Percentiles rank a stretch among this genome's conserved stretches.
These are phyloP conservation scores for Paecilomyces fulvus DNA, from an alignment of 2,329 filamentous ascomycete genomes.

Conservation along the genomic window DNA sequence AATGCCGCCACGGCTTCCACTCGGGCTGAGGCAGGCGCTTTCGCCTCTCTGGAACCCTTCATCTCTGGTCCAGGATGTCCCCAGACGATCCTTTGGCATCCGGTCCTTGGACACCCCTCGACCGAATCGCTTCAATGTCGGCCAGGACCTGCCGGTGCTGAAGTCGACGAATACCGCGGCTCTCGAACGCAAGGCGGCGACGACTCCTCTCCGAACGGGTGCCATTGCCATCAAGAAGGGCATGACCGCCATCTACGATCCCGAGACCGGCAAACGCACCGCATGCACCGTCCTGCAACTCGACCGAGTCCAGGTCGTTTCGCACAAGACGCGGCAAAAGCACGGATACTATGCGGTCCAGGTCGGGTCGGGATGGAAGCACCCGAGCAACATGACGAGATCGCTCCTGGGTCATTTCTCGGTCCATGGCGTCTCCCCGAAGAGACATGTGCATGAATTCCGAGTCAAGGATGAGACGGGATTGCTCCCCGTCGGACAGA, in stretches of 20 bases:
- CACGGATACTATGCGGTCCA: constrained; percentile 95
- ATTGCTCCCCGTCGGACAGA: constrained; percentile 64
- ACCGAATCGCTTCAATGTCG: constrained; percentile 46
- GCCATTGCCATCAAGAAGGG: constrained; percentile 85
- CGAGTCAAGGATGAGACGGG: constrained; percentile 66
- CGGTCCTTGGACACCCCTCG: constrained; percentile 49
- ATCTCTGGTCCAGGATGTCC: constrained; percentile 13
- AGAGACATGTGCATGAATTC: constrained; percentile 79
- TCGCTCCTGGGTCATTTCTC: constrained; percentile 85
- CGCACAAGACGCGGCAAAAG: constrained; percentile 68
- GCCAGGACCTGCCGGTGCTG: constrained; percentile 43
- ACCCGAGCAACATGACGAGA: constrained; percentile 67
- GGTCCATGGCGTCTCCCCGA: constrained; percentile 70
- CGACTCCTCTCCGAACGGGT: constrained; percentile 63
- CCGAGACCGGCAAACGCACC: constrained; percentile 64
- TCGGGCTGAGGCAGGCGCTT: constrained; percentile 23
- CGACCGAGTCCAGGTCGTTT: constrained; percentile 82
- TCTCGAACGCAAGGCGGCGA: constrained; percentile 46
- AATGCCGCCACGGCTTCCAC: constrained; percentile 29
- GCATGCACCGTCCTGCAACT: constrained; percentile 90
- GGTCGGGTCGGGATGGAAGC: constrained; percentile 68
- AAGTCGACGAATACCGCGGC: constrained; percentile 51
- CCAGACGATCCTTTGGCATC: constrained; percentile 42
- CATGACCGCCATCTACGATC: constrained; percentile 85
- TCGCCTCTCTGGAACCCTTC: constrained; percentile 16